Base-by-base conservation (phyloP, 345 rosid genomes). In the Aegle marmelos region DNA sequence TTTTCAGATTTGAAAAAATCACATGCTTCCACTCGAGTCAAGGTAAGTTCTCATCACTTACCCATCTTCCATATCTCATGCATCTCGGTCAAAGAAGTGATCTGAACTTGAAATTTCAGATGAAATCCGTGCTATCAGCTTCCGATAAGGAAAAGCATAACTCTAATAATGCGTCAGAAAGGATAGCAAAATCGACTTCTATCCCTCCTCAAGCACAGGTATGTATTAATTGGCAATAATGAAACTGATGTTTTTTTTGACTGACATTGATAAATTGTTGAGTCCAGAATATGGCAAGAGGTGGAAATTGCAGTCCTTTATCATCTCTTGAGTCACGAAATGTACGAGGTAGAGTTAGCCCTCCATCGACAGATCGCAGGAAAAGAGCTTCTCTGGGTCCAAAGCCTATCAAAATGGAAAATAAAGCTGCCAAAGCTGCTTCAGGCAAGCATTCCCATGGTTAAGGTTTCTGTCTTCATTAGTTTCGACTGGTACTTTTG, bases 321-420 rank as follows among this genome's bases (percentile, higher is more conserved):
- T 79, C 70, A 16, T 80, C 86, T 36, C 22, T 22, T n/a, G 85
- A 75, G 81, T 79, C 76, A 13, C 82, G 80, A 11, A 84, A 79
- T 82, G 56, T 74, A 64, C 33, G 19, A 9, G 13, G 74, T 33
- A 34, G 56, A 60, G 74, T 68, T 39, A 80, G 27, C 66, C 57
- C 57, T 24, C 70, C 59, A n/a, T 62, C 78, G n/a, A 39, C 54
- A 54, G 73, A 68, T 81, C 78, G 77, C 36, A 33, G 22, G 70
- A 81, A 53, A 67, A 82, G 80, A 37, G 81, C 81, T 27, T 70
- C 85, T 39, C 41, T 56, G n/a, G 67, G 82, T 75, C 39, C 82
- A 75, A 86, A 53, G 22, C 74, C 66, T 61, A 68, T 57, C 53
- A 80, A 78, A 72, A 16, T 59, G 67, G 87, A 78, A 62, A 71